phyloP scores from a whole-genome alignment of 2,329 filamentous ascomycete species.

The Xylariaceae sp. region DNA sequence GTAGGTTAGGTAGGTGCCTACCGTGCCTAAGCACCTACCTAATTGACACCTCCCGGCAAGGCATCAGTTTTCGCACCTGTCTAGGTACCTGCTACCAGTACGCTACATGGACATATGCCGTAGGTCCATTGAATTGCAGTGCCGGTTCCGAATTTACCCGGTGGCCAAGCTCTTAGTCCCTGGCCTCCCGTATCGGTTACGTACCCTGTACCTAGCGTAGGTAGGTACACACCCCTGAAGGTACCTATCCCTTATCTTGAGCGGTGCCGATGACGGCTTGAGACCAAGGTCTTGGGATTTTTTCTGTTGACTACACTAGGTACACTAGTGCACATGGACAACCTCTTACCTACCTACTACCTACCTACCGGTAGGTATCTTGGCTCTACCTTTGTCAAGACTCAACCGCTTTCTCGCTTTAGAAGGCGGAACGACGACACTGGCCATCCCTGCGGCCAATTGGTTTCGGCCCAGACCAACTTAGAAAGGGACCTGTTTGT shows the following conservation, averaged over 20 bases:
- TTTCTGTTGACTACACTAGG: neutral
- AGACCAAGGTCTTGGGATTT: neutral
- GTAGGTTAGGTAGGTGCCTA: too few species aligned
- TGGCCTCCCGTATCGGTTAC: neutral
- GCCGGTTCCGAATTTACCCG: slow-evolving; percentile 16
- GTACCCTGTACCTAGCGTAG: neutral
- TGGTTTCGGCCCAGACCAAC: slow-evolving; percentile 2
- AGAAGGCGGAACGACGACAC: neutral
- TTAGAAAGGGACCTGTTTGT: neutral
- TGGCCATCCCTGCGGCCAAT: neutral
- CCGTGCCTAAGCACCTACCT: too few species aligned
- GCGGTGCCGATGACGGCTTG: neutral
- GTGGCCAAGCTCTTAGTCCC: neutral
- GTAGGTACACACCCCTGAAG: neutral
- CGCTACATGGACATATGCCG: neutral
- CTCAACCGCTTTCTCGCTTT: neutral
- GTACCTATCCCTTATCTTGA: neutral
- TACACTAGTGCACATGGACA: neutral
- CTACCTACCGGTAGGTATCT: neutral
- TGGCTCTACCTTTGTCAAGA: neutral
- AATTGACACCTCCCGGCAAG: too few species aligned
- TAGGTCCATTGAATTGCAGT: neutral
- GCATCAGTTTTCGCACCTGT: too few species aligned
- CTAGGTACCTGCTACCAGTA: too few species aligned
- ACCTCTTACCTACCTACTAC: neutral